Conservation (phyloP, 2,329 filamentous ascomycete genomes). For the Tolypocladium paradoxum region DNA sequence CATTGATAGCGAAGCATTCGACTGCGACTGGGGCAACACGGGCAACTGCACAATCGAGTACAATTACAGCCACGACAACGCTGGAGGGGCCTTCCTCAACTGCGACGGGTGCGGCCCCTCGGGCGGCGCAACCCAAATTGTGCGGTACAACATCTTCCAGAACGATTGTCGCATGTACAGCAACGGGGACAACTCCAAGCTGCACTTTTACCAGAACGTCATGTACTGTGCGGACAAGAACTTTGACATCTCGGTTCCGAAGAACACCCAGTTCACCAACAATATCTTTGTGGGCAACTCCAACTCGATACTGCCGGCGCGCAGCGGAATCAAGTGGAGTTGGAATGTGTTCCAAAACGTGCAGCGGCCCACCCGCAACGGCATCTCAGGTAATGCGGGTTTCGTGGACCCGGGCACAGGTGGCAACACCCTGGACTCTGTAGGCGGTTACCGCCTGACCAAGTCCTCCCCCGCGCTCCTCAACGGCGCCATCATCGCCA, state of each 20-base stretch:
- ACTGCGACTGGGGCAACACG: conserved; percentile 16
- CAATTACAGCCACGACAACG: conserved; percentile 15
- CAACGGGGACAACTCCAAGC: conserved; percentile 9
- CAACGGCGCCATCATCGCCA: conserved; percentile 6
- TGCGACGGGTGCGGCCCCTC: conserved; percentile 14
- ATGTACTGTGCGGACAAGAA: conserved; percentile 11
- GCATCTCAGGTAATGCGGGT: conserved; percentile 6
- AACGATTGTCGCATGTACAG: conserved; percentile 14
- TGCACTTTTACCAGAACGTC: conserved; percentile 15
- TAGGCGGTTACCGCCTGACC: conserved; percentile 8
- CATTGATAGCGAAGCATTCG: conserved; percentile 13
- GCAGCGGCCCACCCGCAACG: conserved; percentile 6
- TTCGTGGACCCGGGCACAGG: conserved; percentile 7
- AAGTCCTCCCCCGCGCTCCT: conserved; percentile 7
- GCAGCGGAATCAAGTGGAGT: conserved; percentile 9
- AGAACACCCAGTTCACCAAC: conserved; percentile 10
- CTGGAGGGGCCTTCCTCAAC: conserved; percentile 14
- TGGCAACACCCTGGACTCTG: conserved; percentile 4
- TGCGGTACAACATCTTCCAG: conserved; percentile 16
- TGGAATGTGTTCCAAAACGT: conserved; percentile 13
- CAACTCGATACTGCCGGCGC: conserved; percentile 8
- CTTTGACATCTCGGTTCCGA: conserved; percentile 10
- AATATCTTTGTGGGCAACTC: conserved; percentile 14
- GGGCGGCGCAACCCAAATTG: conserved; percentile 12
- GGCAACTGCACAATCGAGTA: conserved; percentile 15